Evolutionary conservation across 306 rosid genomes (phyloP).

Genomic region (Alnus glutinosa): DNA sequence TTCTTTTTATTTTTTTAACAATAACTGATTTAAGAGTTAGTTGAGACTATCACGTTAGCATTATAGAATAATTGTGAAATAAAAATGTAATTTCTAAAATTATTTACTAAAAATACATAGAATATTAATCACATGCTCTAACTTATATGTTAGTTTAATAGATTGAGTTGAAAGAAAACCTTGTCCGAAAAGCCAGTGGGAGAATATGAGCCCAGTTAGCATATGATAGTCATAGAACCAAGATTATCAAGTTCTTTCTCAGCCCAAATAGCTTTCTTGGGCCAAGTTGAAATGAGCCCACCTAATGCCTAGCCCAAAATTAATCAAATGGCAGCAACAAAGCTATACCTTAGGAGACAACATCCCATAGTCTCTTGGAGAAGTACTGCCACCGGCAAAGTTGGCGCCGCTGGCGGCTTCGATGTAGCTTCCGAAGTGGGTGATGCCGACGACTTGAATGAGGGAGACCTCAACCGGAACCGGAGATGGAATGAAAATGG

Average conservation of each 20-base stretch:
- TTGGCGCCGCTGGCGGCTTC: constrained; percentile 80
- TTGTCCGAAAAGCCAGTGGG: no score
- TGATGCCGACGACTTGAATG: constrained; percentile 57
- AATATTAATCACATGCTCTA: no score
- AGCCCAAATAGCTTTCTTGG: neutral
- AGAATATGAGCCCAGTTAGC: no score
- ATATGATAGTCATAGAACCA: no score
- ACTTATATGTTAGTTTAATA: no score
- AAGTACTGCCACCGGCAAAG: constrained; percentile 38
- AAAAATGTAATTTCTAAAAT: no score
- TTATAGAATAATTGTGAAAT: no score
- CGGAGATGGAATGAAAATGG: constrained; percentile 66
- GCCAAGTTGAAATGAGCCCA: neutral
- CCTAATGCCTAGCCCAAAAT: neutral
- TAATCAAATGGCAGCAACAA: neutral
- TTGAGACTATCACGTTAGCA: no score
- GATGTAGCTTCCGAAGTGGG: constrained; percentile 50
- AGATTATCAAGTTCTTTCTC: neutral
- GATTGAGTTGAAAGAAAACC: no score
- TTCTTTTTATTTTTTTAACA: no score
- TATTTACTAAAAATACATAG: no score
- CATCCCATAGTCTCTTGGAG: constrained; percentile 62
- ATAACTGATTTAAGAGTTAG: no score
- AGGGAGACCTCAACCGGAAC: constrained; percentile 52
- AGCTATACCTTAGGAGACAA: constrained; percentile 53